phyloP scores from a whole-genome alignment of 2,329 filamentous ascomycete species.

The Penicillium sumatraense region DNA sequence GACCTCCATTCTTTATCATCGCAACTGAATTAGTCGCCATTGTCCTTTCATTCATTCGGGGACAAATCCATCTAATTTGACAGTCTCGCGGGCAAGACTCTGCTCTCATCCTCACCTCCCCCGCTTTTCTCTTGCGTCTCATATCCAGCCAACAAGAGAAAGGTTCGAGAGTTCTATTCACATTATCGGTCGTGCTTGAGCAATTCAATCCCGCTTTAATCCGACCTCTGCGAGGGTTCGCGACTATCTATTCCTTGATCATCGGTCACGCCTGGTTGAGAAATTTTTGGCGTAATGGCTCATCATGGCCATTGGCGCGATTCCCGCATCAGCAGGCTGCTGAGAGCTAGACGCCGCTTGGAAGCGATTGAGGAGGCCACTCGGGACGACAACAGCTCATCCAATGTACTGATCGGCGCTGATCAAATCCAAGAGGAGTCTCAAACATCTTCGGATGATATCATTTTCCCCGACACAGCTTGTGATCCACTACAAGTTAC shows the following conservation, averaged over 20 bases:
- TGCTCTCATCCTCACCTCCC: slow-evolving; percentile 10
- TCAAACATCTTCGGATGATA: slow-evolving; percentile 4
- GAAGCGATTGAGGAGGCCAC: slow-evolving; percentile 6
- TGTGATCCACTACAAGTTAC: slow-evolving; percentile 17
- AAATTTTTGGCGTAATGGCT: slow-evolving; percentile 19
- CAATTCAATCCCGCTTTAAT: slow-evolving; percentile 23
- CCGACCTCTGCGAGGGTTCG: slow-evolving; percentile 23
- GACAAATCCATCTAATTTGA: slow-evolving; percentile 8
- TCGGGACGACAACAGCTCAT: background rate
- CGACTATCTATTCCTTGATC: background rate
- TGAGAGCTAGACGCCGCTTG: slow-evolving; percentile 19
- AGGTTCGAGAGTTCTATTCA: background rate
- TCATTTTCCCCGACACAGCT: slow-evolving; percentile 3
- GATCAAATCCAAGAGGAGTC: slow-evolving; percentile 3
- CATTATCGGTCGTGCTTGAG: slow-evolving; percentile 10
- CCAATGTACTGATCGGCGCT: background rate
- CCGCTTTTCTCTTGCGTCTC: background rate
- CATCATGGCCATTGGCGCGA: slow-evolving; percentile 26
- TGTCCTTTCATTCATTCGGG: slow-evolving; percentile 6
- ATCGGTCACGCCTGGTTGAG: background rate
- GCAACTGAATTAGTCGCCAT: slow-evolving; percentile 3
- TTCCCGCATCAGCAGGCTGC: slow-evolving; percentile 21
- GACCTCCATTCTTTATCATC: no score
- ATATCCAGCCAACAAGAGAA: background rate
- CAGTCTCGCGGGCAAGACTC: slow-evolving; percentile 19